Evolutionary conservation across 768 basidiomycete species (phyloP), one percentile per base, ranked within the genome.

Genomic region (Boletus coccyginus): DNA sequence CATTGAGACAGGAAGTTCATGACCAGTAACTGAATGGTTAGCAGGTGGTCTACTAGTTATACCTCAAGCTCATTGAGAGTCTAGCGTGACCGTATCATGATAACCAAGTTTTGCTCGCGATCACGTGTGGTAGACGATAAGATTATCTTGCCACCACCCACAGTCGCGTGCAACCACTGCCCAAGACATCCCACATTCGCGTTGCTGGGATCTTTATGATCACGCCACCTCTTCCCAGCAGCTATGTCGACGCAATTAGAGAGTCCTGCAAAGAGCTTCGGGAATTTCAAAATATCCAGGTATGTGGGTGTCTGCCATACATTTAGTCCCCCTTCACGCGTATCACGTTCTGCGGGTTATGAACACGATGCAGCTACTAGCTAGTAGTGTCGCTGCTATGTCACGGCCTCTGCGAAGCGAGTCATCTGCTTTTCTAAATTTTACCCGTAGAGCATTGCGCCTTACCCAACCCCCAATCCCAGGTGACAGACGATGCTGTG

Each of bases 401-500:
- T 32, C 38, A 41, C 45, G 24, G 48, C 44, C 11, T 39, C 48
- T 49, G 41, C 24, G 29, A 53, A 9, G 24, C 49, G 40, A 55
- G 35, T 38, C 5, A 13, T 32, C 42, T 44, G 11, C 50, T 42
- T 42, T 42, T 33, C 50, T 38, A 7, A 14, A 17, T 10, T 42
- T 13, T 46, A n/a, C 10, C 17, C 5, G 21, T 35, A 41, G 46
- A 47, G 16, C 21, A 46, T 38, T 38, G 9, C n/a, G 17, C 39
- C 62, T 65, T 57, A 63, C 58, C 52, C 40, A 53, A 41, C 16
- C 50, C 44, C 32, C 27, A 14, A 59, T 43, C 35, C 9, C 62
- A 92, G 89, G 84, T 94, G 54, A 68, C 77, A 39, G 68, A 75
- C 31, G 74, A 80, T 46, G 73, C 80, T 24, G 84, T 94, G 61